These are phyloP conservation scores for Carex littledalei DNA, from an alignment of 176 grass and related monocot species.

Conservation along the genomic window DNA sequence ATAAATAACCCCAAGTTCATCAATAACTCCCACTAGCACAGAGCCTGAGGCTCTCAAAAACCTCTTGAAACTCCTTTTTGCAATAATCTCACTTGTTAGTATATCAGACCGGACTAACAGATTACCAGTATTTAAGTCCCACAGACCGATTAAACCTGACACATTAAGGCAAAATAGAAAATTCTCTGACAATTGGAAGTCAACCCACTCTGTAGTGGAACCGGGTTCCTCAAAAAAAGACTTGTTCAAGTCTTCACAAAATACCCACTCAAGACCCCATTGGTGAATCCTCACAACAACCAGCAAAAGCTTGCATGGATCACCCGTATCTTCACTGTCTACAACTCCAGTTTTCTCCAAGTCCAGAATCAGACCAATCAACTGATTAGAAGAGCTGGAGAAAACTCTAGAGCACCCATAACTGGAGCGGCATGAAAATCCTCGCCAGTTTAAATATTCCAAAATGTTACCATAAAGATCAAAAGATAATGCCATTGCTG, in stretches of 20 bases:
- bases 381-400: slow-evolving; percentile 60
- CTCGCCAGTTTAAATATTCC: slow-evolving; percentile 55
- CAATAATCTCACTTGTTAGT: neutral
- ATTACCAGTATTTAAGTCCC: slow-evolving; percentile 47
- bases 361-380: slow-evolving; percentile 61
- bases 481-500: slow-evolving; percentile 73
- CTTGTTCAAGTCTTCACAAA: slow-evolving; percentile 54
- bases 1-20: slow-evolving; percentile 69
- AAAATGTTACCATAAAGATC: slow-evolving; percentile 56
- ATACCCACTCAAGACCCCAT: slow-evolving; percentile 80
- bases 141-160: slow-evolving; percentile 63
- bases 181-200: slow-evolving; percentile 80
- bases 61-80: slow-evolving; percentile 45
- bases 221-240: slow-evolving; percentile 32
- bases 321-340: slow-evolving; percentile 8
- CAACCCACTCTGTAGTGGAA: slow-evolving; percentile 52
- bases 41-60: slow-evolving; percentile 65
- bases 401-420: slow-evolving; percentile 67
- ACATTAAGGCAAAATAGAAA: slow-evolving; percentile 65
- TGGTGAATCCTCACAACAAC: slow-evolving; percentile 59
- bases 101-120: slow-evolving; percentile 39
- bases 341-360: neutral
- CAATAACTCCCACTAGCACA: slow-evolving; percentile 53
- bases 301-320: slow-evolving; percentile 32
- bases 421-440: slow-evolving; percentile 39